A percentile compares a stretch with the other conserved stretches of the same genome.
These are phyloP conservation scores for Styphnolobium japonicum DNA, from an alignment of 306 rosid genomes.

Conservation along the genomic window DNA sequence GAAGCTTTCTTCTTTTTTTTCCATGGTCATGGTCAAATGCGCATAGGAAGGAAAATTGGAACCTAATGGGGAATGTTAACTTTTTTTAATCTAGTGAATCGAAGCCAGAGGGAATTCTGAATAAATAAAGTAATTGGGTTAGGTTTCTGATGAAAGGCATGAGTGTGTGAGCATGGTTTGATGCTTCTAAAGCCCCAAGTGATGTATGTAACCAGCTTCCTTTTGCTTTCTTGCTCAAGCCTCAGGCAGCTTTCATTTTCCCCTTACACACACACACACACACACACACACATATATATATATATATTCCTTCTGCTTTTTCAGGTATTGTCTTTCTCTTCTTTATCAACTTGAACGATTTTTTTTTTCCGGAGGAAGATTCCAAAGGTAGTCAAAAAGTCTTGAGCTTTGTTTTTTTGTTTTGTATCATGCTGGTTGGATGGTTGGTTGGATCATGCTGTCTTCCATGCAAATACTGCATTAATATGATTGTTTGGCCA, in stretches of 20 bases:
- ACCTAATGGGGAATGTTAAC: neutral
- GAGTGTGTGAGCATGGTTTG: constrained; percentile 28
- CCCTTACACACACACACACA: too few relatives aligned
- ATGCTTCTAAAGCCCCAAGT: constrained; percentile 30
- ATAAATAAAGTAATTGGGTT: constrained; percentile 36
- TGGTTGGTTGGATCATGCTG: neutral
- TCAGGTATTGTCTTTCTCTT: constrained; percentile 24
- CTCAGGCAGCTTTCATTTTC: constrained; percentile 15
- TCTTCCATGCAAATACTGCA: neutral
- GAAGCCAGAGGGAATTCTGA: constrained; percentile 8
- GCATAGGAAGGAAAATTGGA: neutral
- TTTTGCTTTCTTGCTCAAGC: constrained; percentile 30
- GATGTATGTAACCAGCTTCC: constrained; percentile 32
- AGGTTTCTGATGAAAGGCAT: constrained; percentile 11
- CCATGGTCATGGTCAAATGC: constrained; percentile 33
- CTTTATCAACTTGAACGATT: neutral
- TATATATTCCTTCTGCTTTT: constrained; percentile 13
- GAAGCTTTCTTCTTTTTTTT: neutral
- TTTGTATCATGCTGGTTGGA: neutral
- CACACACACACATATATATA: neutral
- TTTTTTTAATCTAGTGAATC: neutral
- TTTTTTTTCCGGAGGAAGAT: neutral
- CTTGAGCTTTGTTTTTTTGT: neutral
- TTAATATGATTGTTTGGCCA: neutral
- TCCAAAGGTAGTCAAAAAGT: constrained; percentile 10